Conservation (phyloP, 2,329 filamentous ascomycete genomes). For the Colletotrichum siamense region DNA sequence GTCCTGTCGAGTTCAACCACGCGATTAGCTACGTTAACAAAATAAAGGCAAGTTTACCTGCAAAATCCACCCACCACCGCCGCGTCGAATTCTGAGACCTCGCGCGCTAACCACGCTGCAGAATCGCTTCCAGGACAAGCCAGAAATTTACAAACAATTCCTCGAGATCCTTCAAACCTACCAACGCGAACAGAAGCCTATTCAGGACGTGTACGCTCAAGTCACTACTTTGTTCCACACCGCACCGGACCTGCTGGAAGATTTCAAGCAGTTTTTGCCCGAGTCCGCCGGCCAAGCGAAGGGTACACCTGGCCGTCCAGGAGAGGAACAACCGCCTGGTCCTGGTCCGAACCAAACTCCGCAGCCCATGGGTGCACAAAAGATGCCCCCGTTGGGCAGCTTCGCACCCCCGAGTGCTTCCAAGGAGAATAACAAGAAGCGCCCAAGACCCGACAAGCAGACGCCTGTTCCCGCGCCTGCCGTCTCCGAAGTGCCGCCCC, state of each 20-base stretch:
- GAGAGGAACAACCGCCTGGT: constrained; percentile 66
- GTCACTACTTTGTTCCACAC: constrained; percentile 93
- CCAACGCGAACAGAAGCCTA: constrained; percentile 96
- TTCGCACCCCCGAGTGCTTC: constrained; percentile 87
- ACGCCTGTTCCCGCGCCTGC: constrained; percentile 52
- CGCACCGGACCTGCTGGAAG: constrained; percentile 92
- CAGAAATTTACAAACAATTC: constrained; percentile 99
- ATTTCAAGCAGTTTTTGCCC: constrained; percentile 98
- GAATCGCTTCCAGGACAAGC: constrained; percentile 96
- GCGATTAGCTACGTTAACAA: constrained; percentile 99
- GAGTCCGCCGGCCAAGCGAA: constrained; percentile 73
- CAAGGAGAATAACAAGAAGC: constrained; percentile 86
- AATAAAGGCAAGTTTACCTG: constrained; percentile 77
- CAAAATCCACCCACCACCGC: not conserved
- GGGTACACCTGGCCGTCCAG: constrained; percentile 58
- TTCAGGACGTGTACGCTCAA: constrained; percentile 97
- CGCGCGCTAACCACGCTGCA: constrained; percentile 40
- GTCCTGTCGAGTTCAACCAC: constrained; percentile 98
- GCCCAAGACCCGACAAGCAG: constrained; percentile 67
- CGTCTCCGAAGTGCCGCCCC: constrained; percentile 46
- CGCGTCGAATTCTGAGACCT: not conserved
- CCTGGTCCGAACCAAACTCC: constrained; percentile 58
- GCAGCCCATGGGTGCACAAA: constrained; percentile 66
- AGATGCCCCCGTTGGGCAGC: constrained; percentile 92
- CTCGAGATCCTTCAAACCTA: constrained; percentile 98